phyloP scores from a whole-genome alignment of 2,329 filamentous ascomycete genomes.

The Pleoardoris graminearum region DNA sequence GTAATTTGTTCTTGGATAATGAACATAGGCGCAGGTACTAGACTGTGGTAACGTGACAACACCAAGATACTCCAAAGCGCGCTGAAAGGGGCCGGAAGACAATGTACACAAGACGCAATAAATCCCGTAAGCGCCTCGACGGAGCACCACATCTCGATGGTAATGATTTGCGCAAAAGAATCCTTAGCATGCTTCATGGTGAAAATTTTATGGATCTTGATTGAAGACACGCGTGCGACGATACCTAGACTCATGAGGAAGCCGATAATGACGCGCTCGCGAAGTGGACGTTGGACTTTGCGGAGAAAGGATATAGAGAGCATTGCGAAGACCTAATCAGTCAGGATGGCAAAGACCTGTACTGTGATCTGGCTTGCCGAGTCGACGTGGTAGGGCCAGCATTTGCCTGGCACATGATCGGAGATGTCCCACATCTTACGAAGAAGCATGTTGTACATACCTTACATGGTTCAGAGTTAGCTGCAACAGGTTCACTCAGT shows the following conservation, averaged over 20 bases:
- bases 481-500: no score
- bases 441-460: constrained; percentile 21
- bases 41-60: constrained; percentile 7
- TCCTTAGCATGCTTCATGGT: constrained; percentile 9
- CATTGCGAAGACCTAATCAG: constrained; percentile 23
- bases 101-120: constrained; percentile 23
- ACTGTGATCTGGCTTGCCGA: constrained; percentile 14
- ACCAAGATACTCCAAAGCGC: constrained; percentile 17
- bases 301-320: constrained; percentile 25
- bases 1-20: constrained; percentile 1
- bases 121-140: constrained; percentile 24
- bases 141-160: constrained; percentile 20
- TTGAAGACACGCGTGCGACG: constrained; percentile 19
- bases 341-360: constrained; percentile 18
- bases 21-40: constrained; percentile 7
- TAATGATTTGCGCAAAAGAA: constrained; percentile 9
- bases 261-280: constrained; percentile 22
- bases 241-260: constrained; percentile 25
- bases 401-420: constrained; percentile 10
- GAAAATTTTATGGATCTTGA: constrained; percentile 14
- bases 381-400: constrained; percentile 15
- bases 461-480: not conserved
- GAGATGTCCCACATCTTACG: constrained; percentile 20
- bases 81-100: constrained; percentile 24
- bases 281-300: constrained; percentile 23